A percentile compares a stretch with the other conserved stretches of the same genome.
Evolutionary conservation across 1,284 basidiomycete species (phyloP).

Genomic region (Cryptococcus sp.): DNA sequence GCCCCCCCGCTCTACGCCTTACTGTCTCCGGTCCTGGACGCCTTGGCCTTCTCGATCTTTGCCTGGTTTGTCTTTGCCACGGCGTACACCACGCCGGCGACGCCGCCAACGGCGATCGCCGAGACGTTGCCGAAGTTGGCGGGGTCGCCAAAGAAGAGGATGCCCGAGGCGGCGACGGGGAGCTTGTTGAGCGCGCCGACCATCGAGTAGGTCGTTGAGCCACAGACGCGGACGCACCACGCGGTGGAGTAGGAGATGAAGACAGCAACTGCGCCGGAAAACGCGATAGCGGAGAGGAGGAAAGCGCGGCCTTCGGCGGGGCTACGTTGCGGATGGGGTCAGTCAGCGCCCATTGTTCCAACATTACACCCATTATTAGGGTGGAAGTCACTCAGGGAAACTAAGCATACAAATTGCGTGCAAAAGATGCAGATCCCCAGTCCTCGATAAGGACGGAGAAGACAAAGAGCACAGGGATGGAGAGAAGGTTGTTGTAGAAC

Average conservation of each 20-base stretch:
- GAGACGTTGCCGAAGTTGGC: constrained; percentile 83
- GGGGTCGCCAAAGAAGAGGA: constrained; percentile 91
- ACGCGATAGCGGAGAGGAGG: constrained; percentile 82
- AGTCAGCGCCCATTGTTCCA: neutral
- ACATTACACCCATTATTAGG: no score
- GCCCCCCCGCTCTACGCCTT: constrained; percentile 18
- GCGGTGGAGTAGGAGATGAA: constrained; percentile 98
- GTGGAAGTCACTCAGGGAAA: no score
- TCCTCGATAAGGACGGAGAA: constrained; percentile 86
- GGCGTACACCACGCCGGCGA: constrained; percentile 85
- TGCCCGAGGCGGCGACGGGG: constrained; percentile 91
- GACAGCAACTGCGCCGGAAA: constrained; percentile 94
- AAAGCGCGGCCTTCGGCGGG: constrained; percentile 75
- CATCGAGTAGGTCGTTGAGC: constrained; percentile 97
- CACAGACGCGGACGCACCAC: constrained; percentile 95
- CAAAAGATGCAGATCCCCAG: constrained; percentile 78
- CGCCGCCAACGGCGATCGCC: constrained; percentile 83
- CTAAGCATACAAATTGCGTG: constrained; percentile 75
- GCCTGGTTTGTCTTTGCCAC: constrained; percentile 64
- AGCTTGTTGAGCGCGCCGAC: constrained; percentile 98
- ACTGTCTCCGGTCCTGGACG: constrained; percentile 17
- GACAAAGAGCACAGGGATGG: constrained; percentile 81
- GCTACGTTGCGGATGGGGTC: constrained; percentile 55
- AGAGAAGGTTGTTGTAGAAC: constrained; percentile 98
- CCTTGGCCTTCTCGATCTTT: constrained; percentile 35